Conservation (phyloP, 345 rosid species). For the Psidium guajava region DNA sequence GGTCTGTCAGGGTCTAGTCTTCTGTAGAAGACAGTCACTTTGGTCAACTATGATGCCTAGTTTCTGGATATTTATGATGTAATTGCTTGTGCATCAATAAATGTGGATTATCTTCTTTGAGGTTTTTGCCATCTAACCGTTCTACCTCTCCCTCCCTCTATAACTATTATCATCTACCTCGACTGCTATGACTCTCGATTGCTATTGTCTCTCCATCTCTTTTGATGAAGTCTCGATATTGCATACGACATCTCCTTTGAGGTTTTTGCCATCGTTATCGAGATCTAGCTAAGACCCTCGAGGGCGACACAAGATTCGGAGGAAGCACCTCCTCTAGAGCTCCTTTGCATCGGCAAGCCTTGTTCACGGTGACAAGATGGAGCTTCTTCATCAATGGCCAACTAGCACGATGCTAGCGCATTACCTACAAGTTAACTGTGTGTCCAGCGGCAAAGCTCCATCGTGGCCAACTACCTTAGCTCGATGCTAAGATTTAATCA, state of each 20-base stretch:
- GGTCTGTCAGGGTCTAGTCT: not conserved
- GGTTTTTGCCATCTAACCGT: not conserved
- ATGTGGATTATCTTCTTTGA: not conserved
- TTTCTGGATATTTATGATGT: not conserved
- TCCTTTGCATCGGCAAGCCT: not conserved
- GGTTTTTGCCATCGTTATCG: not conserved
- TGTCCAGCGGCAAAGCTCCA: not conserved
- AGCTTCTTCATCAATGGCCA: not conserved
- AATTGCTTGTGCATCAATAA: not conserved
- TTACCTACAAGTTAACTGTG: not conserved
- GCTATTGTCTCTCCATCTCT: not conserved
- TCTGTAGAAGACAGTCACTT: not conserved
- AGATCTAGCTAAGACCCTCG: not conserved
- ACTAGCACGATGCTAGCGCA: not conserved
- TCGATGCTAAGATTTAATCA: not conserved
- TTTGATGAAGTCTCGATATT: not conserved
- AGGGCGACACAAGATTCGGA: not conserved
- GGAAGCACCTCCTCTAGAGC: not conserved
- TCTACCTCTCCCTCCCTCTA: not conserved
- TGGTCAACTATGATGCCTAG: not conserved
- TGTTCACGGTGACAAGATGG: not conserved
- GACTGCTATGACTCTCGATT: not conserved
- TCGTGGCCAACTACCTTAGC: not conserved
- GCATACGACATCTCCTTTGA: not conserved
- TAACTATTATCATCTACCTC: not conserved